phyloP scores from a whole-genome alignment of 2,329 filamentous ascomycete species.

The Pyrenophora teres region DNA sequence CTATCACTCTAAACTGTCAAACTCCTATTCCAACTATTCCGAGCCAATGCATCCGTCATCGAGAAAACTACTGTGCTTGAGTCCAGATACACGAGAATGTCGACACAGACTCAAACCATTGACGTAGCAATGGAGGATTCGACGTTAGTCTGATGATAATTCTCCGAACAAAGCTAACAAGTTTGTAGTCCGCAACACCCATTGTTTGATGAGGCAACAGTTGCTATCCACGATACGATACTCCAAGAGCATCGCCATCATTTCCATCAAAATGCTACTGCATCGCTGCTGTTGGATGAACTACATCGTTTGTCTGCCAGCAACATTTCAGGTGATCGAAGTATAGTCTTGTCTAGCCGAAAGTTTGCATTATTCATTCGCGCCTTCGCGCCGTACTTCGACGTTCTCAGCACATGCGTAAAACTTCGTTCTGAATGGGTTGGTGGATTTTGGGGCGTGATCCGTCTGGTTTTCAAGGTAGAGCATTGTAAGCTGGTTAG shows the following conservation, averaged over 20 bases:
- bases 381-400: conserved; percentile 34
- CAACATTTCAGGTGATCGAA: conserved; percentile 14
- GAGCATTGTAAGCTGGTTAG: not conserved
- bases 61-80: conserved; percentile 17
- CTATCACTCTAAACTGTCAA: conserved; percentile 7
- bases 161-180: conserved; percentile 15
- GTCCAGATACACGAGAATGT: conserved; percentile 24
- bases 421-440: conserved; percentile 25
- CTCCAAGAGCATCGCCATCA: conserved; percentile 21
- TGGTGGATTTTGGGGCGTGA: conserved; percentile 31
- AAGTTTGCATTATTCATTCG: conserved; percentile 30
- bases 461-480: conserved; percentile 34
- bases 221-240: conserved; percentile 24
- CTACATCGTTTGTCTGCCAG: conserved; percentile 17
- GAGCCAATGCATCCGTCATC: conserved; percentile 35
- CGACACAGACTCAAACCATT: conserved; percentile 21
- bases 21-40: conserved; percentile 7
- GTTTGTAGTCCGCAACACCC: conserved; percentile 16
- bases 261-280: conserved; percentile 21
- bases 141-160: conserved; percentile 21
- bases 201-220: conserved; percentile 29
- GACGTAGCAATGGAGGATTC: conserved; percentile 33
- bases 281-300: conserved; percentile 24
- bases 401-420: conserved; percentile 28
- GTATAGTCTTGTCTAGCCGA: conserved; percentile 17